Conservation (phyloP, 805 yeast species). For the Metschnikowia dekortorum region DNA sequence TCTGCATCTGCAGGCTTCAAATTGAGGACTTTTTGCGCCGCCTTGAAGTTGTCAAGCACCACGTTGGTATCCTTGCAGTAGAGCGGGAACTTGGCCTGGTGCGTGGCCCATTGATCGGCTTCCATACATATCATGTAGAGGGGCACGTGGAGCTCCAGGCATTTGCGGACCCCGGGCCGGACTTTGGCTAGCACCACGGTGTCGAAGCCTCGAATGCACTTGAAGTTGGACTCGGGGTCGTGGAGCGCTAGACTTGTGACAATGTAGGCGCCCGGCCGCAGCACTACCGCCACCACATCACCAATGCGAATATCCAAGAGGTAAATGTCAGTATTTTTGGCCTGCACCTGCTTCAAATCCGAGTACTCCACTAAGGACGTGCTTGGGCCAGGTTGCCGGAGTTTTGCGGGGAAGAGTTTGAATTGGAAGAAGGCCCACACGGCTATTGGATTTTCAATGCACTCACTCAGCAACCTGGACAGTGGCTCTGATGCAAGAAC, state of each 20-base stretch:
- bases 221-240: conserved; percentile 24
- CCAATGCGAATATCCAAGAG: conserved; percentile 56
- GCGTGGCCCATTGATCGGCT: conserved; percentile 34
- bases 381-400: conserved; percentile 26
- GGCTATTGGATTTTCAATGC: conserved; percentile 22
- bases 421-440: conserved; percentile 54
- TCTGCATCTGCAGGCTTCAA: not conserved
- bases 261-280: conserved; percentile 26
- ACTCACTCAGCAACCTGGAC: conserved; percentile 5
- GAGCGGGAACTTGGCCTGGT: conserved; percentile 30
- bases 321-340: conserved; percentile 35
- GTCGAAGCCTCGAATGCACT: conserved; percentile 62
- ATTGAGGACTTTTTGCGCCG: conserved; percentile 5
- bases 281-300: conserved; percentile 42
- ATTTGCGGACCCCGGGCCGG: conserved; percentile 2
- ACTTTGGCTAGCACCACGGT: conserved; percentile 35
- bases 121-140: conserved; percentile 38
- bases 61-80: conserved; percentile 19
- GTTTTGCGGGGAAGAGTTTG: conserved; percentile 48
- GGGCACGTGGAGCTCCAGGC: conserved; percentile 19
- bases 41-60: conserved; percentile 14
- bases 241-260: conserved; percentile 43
- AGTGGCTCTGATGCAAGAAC: conserved; percentile 11
- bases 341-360: conserved; percentile 22
- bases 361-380: conserved; percentile 34